These are phyloP conservation scores for Apiotrichum laibachii DNA, from an alignment of 1,284 basidiomycete genomes.

Conservation along the genomic window DNA sequence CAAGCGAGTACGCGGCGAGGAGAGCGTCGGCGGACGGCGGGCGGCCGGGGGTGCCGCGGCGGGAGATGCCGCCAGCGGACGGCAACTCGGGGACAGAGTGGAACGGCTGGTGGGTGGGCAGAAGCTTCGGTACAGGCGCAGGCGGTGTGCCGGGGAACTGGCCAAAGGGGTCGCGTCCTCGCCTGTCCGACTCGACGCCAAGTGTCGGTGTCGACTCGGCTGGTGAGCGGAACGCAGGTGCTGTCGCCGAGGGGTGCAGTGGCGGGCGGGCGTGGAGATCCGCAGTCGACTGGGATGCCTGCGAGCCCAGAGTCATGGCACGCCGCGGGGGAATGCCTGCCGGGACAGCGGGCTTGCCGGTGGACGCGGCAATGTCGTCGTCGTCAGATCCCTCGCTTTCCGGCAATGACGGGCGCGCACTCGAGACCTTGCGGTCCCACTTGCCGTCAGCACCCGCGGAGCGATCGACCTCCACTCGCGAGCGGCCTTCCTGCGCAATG, in stretches of 20 bases:
- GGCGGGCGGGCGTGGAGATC: not conserved
- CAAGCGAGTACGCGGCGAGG: slow-evolving; percentile 62
- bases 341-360: not conserved
- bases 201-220: slow-evolving; percentile 14
- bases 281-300: slow-evolving; percentile 10
- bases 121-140: slow-evolving; percentile 3
- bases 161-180: slow-evolving; percentile 39
- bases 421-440: slow-evolving; percentile 6
- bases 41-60: slow-evolving; percentile 54
- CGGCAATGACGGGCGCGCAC: slow-evolving; percentile 9
- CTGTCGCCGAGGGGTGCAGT: slow-evolving; percentile 7
- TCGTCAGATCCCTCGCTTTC: slow-evolving; percentile 51
- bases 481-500: slow-evolving; percentile 35
- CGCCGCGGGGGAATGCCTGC: not conserved
- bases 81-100: slow-evolving; percentile 57
- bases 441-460: slow-evolving; percentile 42
- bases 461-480: slow-evolving; percentile 44
- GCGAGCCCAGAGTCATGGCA: slow-evolving; percentile 10
- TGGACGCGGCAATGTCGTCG: slow-evolving; percentile 40
- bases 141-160: slow-evolving; percentile 21
- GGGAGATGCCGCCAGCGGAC: slow-evolving; percentile 52
- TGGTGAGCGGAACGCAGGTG: not conserved
- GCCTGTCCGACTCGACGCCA: slow-evolving; percentile 2
- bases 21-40: slow-evolving; percentile 51
- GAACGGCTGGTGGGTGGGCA: slow-evolving; percentile 54